A percentile compares a stretch with the other conserved stretches of the same genome.
phyloP scores from a whole-genome alignment of 2,329 filamentous ascomycete genomes.

The Cytospora schulzeri region DNA sequence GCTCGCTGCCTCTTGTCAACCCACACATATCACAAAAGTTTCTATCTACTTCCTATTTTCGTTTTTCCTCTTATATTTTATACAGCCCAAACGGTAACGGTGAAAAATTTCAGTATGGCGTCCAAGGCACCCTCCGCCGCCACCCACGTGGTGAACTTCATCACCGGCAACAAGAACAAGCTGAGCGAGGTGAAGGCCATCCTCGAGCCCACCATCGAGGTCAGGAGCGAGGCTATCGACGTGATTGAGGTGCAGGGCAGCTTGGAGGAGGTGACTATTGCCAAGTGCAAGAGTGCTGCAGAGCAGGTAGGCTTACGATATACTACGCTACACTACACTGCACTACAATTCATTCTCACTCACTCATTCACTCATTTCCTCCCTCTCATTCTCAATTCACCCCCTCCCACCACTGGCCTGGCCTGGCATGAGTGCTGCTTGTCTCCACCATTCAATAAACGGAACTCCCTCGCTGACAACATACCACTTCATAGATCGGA shows the following conservation, averaged over 20 bases:
- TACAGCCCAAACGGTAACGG: no score
- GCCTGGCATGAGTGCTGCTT: no score
- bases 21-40: not conserved
- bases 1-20: not conserved
- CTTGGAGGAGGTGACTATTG: slow-evolving; percentile 85
- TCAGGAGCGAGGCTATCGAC: slow-evolving; percentile 76
- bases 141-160: slow-evolving; percentile 72
- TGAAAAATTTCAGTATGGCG: slow-evolving; percentile 41
- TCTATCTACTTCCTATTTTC: not conserved
- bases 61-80: not conserved
- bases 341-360: no score
- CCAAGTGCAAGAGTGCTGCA: slow-evolving; percentile 84
- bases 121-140: slow-evolving; percentile 44
- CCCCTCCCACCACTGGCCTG: no score
- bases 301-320: slow-evolving; percentile 57
- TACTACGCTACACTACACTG: not conserved
- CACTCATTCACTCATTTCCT: slow-evolving; percentile 7
- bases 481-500: slow-evolving; percentile 57
- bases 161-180: slow-evolving; percentile 96
- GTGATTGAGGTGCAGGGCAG: slow-evolving; percentile 89
- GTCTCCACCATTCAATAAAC: not conserved
- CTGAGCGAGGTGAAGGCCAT: slow-evolving; percentile 87
- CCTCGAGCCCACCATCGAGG: slow-evolving; percentile 70
- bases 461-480: not conserved
- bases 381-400: no score